A percentile compares a stretch with the other conserved stretches of the same genome.
Evolutionary conservation across 2,329 filamentous ascomycete genomes (phyloP).

Genomic region (Botryotinia narcissicola): DNA sequence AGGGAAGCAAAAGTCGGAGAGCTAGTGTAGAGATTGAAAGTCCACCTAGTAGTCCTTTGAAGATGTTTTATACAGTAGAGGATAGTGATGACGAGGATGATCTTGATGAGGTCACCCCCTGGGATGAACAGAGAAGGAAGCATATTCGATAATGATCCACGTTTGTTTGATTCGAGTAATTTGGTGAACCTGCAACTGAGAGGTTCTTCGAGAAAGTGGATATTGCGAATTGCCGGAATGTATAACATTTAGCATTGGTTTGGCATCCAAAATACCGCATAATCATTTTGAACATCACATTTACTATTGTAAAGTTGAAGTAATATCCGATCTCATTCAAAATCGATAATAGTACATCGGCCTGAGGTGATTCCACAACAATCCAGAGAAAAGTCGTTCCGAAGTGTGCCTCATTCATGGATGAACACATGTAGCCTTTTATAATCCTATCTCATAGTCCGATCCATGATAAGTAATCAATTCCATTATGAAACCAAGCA

Average conservation of each 20-base stretch:
- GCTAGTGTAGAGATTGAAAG: slow-evolving; percentile 9
- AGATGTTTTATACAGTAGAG: slow-evolving; percentile 16
- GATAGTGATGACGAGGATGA: slow-evolving; percentile 13
- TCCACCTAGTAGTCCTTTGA: slow-evolving; percentile 23
- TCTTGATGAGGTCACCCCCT: slow-evolving; percentile 6
- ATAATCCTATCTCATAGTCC: slow-evolving; percentile 16
- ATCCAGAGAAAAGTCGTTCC: neutral
- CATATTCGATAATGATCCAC: neutral
- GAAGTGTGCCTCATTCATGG: neutral
- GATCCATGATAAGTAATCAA: slow-evolving; percentile 16
- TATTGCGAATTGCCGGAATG: neutral
- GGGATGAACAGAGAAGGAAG: neutral
- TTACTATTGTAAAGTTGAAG: slow-evolving; percentile 9
- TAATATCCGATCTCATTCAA: slow-evolving; percentile 14
- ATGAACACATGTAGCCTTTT: neutral
- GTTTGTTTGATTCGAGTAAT: neutral
- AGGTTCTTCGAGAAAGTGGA: neutral
- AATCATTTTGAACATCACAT: slow-evolving; percentile 1
- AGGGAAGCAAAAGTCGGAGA: neutral
- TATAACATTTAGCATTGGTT: neutral
- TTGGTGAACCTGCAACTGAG: neutral
- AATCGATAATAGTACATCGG: slow-evolving; percentile 13
- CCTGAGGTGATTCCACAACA: slow-evolving; percentile 10
- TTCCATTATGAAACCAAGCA: slow-evolving; percentile 21
- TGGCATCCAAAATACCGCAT: neutral